phyloP scores from a whole-genome alignment of 1,284 basidiomycete genomes.

The Ceratobasidium sp. region DNA sequence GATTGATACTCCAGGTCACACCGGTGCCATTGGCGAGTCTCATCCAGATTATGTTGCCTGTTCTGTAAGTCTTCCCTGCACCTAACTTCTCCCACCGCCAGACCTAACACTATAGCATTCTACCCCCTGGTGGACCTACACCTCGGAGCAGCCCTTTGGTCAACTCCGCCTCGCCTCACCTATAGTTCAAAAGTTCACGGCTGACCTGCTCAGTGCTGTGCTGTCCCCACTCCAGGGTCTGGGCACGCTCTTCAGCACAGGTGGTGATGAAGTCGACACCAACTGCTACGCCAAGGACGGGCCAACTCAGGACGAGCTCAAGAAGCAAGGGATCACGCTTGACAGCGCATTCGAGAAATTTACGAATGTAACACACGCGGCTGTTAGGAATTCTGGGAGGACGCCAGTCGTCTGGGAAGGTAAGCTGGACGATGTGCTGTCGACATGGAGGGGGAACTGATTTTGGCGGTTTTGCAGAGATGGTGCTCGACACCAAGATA shows the following conservation, averaged over 20 bases:
- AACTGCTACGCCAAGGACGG: conserved; percentile 71
- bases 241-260: conserved; percentile 74
- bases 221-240: conserved; percentile 58
- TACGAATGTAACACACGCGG: conserved; percentile 61
- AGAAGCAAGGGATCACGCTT: conserved; percentile 60
- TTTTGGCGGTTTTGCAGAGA: conserved; percentile 56
- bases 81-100: no score
- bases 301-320: conserved; percentile 62
- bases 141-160: conserved; percentile 80
- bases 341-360: conserved; percentile 70
- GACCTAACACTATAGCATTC: conserved; percentile 9
- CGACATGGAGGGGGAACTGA: conserved; percentile 45
- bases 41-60: conserved; percentile 80
- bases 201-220: conserved; percentile 56
- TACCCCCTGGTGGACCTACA: conserved; percentile 26
- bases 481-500: conserved; percentile 70
- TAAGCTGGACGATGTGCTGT: conserved; percentile 50
- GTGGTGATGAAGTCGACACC: conserved; percentile 82
- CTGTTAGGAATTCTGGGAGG: conserved; percentile 58
- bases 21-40: conserved; percentile 66
- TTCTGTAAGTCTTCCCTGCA: conserved; percentile 58
- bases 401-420: conserved; percentile 76
- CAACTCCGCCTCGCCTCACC: conserved; percentile 73
- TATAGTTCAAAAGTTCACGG: conserved; percentile 57
- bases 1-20: conserved; percentile 83